phyloP scores from a whole-genome alignment of 2,329 filamentous ascomycete genomes.

The Exophiala oligosperma region DNA sequence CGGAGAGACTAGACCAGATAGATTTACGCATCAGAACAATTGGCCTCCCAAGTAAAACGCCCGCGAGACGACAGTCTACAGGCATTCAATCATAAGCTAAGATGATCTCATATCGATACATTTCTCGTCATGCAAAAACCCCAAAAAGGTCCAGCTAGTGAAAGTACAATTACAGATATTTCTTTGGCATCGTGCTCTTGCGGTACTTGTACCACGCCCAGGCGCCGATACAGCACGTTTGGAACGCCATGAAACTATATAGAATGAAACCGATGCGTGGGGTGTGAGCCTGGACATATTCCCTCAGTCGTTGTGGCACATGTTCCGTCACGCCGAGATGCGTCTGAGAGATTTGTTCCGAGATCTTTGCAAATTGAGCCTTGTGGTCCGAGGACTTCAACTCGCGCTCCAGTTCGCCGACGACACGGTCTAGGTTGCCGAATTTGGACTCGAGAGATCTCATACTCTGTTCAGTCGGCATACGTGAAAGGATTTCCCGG shows the following conservation, averaged over 20 bases:
- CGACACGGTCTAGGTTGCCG: constrained; percentile 53
- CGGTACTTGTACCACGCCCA: constrained; percentile 81
- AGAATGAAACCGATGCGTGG: constrained; percentile 65
- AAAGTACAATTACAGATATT: constrained; percentile 66
- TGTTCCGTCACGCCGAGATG: constrained; percentile 54
- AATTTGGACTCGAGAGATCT: constrained; percentile 47
- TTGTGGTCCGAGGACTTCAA: constrained; percentile 52
- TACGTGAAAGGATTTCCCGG: constrained; percentile 49
- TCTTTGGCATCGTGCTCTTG: constrained; percentile 77
- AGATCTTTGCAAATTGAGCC: constrained; percentile 54
- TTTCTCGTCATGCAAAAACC: background rate
- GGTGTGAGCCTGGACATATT: constrained; percentile 32
- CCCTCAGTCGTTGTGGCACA: constrained; percentile 42
- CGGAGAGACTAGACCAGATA: background rate
- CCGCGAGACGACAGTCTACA: no score
- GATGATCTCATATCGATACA: no score
- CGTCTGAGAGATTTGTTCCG: constrained; percentile 54
- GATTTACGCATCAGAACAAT: background rate
- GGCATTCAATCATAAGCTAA: no score
- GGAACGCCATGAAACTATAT: constrained; percentile 71
- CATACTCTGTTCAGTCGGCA: constrained; percentile 40
- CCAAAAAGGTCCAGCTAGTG: background rate
- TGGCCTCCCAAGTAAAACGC: background rate
- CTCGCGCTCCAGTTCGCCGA: constrained; percentile 54
- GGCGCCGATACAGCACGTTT: constrained; percentile 66